Base-by-base conservation (phyloP, 2,329 filamentous ascomycete genomes). In the Alternaria infectoria region DNA sequence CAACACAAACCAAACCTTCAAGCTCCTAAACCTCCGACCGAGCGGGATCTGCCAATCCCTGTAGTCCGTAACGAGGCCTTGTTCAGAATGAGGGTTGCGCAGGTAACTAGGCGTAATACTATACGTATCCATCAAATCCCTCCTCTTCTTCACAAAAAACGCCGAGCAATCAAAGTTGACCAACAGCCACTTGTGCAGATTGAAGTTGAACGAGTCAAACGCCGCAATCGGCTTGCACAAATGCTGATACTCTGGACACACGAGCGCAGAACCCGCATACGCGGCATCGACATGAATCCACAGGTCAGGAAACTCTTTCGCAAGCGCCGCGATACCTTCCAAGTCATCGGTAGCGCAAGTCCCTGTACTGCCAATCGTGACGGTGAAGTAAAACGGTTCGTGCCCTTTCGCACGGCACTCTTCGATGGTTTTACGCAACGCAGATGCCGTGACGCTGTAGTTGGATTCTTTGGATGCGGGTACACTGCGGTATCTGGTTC, bases 11-110 rank as follows among this genome's bases (percentile, higher is more conserved):
- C 95, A 98, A 67, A 97, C 90, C 83, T 98, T 98, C 61, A 98
- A 82, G 3, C 91, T 89, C 64, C 95, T 87, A 86, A 98, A 98
- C 15, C 95, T 86, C 3, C 95, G 86, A 9, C 95, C 95, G 0
- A 98, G 89, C 0, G 95, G 93, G 73, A 98, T 96, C 82, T 97
- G 93, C 95, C 95, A 98, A 84, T 98, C 94, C 50, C 95, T 89
- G 83, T 97, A 97, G 81, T 98, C 95, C 23, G 93, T 97, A 1
- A 97, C 95, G 2, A 95, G 86, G 0, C 93, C 93, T 40, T 86
- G 88, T 71, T 96, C 93, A 4, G 91, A 92, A 82, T 90, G 93
- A 5, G 88, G 83, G 81, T 97, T 97, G 67, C 89, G 86, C 26
- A 97, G 88, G 82, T 97, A 97, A 5, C 90, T 86, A 0, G 92